phyloP scores from a whole-genome alignment of 2,329 filamentous ascomycete species.

The Cladophialophora psammophila region DNA sequence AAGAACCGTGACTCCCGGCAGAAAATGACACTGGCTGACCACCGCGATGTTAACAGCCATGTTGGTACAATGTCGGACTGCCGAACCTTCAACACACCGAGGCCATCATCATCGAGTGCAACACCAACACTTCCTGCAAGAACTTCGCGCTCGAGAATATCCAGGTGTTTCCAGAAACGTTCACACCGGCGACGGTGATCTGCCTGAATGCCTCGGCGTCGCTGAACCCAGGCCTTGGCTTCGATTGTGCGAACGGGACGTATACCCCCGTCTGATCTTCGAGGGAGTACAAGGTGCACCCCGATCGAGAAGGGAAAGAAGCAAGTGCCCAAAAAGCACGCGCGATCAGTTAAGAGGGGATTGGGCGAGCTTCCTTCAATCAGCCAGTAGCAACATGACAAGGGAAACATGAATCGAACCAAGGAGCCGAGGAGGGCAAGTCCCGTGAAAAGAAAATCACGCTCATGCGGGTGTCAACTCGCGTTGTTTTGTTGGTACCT shows the following conservation, averaged over 20 bases:
- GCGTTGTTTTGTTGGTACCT: too few species aligned
- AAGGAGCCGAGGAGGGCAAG: too few species aligned
- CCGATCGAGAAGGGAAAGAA: too few species aligned
- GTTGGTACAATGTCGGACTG: slow-evolving; percentile 54
- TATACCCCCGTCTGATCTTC: slow-evolving; percentile 34
- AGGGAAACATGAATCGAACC: too few species aligned
- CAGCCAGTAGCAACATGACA: too few species aligned
- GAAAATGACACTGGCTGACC: background rate
- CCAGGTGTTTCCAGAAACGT: slow-evolving; percentile 45
- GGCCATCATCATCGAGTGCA: slow-evolving; percentile 53
- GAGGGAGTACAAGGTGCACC: background rate
- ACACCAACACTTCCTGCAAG: slow-evolving; percentile 50
- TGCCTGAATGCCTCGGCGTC: slow-evolving; percentile 47
- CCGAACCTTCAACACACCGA: slow-evolving; percentile 51
- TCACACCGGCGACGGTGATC: slow-evolving; percentile 43
- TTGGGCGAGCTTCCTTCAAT: too few species aligned
- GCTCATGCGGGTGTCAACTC: too few species aligned
- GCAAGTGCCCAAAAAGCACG: too few species aligned
- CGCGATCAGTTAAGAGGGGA: too few species aligned
- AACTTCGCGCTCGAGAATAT: slow-evolving; percentile 47
- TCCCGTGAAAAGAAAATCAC: too few species aligned
- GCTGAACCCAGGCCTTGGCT: slow-evolving; percentile 48
- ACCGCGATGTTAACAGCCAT: slow-evolving; percentile 42
- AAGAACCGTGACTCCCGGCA: too few species aligned
- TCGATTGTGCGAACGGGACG: slow-evolving; percentile 48